These are phyloP conservation scores for Curvularia spicifera DNA, from an alignment of 2,329 filamentous ascomycete species.

Conservation along the genomic window DNA sequence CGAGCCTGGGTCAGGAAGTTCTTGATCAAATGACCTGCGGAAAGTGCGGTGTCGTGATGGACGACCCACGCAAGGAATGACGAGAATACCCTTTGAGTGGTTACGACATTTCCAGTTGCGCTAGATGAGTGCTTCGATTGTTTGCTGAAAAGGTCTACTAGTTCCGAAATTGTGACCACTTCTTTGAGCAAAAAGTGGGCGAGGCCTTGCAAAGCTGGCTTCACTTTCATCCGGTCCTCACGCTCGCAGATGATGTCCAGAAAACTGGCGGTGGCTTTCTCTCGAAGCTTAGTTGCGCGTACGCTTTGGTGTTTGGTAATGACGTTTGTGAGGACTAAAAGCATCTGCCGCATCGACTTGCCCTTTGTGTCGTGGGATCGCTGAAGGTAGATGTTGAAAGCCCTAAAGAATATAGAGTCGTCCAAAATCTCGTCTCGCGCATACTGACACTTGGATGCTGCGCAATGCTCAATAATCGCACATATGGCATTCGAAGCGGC, in stretches of 20 bases:
- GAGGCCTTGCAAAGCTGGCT: constrained; percentile 71
- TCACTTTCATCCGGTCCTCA: constrained; percentile 68
- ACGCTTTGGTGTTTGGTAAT: constrained; percentile 39
- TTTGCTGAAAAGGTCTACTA: constrained; percentile 51
- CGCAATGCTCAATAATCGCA: constrained; percentile 52
- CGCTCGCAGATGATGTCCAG: constrained; percentile 66
- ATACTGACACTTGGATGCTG: constrained; percentile 36
- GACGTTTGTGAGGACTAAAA: constrained; percentile 49
- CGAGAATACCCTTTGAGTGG: constrained; percentile 30
- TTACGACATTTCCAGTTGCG: constrained; percentile 2
- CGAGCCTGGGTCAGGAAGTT: constrained; percentile 43
- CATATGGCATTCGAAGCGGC: constrained; percentile 57
- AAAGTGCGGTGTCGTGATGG: constrained; percentile 50
- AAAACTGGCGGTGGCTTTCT: constrained; percentile 50
- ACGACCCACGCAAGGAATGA: constrained; percentile 47
- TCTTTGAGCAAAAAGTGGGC: constrained; percentile 70
- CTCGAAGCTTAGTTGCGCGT: constrained; percentile 33
- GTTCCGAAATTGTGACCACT: constrained; percentile 53
- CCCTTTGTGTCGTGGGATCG: constrained; percentile 53
- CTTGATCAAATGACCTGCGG: constrained; percentile 49
- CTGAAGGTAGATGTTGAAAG: constrained; percentile 52
- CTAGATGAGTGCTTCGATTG: constrained; percentile 16
- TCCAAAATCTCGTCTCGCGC: constrained; percentile 43
- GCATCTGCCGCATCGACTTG: constrained; percentile 57
- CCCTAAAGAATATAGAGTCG: constrained; percentile 47